Base-by-base conservation (phyloP, 73 alveolate genomes). In the Stentor roeselii region DNA sequence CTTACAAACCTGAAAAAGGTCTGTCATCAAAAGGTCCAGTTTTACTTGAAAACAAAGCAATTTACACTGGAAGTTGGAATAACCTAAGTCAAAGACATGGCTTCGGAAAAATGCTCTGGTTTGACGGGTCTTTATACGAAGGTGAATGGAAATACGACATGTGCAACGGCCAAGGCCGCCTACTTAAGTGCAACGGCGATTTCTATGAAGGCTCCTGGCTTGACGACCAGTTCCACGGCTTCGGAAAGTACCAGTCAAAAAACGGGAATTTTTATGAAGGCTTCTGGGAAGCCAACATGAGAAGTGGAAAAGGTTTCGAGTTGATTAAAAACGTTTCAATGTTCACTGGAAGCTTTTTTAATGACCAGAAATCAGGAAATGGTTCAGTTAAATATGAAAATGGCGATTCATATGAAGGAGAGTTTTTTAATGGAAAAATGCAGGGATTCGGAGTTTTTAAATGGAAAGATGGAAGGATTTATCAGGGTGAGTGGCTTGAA, bases 401-500 rank as follows among this genome's bases (percentile, higher is more conserved):
- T 2, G 84, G 84, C n/a, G 39, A 35, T 1, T n/a, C 14, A 1
- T 76, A 76, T 76, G 84, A 76, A 37, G 92, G 92, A 6, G 21
- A 86, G 3, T 86, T 84, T 83, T 38, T 21, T 6, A 40, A 60
- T 36, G 92, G 87, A 59, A 58, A 40, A 15, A 86, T 78, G 34
- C 77, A 86, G 39, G 92, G 92, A 0, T 83, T 39, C 83, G 92
- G 92, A n/a, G 39, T 74, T 30, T 36, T 75, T 30, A 1, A 38
- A 41, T 86, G 92, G 89, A 2, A 6, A 11, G 89, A 86, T 86
- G 90, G 90, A 21, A 84, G 85, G 3, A 59, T 6, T 3, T 86
- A 86, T 41, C 83, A 86, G 61, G 92, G 92, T 3, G 2, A 60
- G 82, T 86, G 92, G 92, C 60, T 27, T 37, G 60, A 86, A 14